phyloP scores from a whole-genome alignment of 1,139 yeast species.

The Zhuliangozyma blackwelliae region DNA sequence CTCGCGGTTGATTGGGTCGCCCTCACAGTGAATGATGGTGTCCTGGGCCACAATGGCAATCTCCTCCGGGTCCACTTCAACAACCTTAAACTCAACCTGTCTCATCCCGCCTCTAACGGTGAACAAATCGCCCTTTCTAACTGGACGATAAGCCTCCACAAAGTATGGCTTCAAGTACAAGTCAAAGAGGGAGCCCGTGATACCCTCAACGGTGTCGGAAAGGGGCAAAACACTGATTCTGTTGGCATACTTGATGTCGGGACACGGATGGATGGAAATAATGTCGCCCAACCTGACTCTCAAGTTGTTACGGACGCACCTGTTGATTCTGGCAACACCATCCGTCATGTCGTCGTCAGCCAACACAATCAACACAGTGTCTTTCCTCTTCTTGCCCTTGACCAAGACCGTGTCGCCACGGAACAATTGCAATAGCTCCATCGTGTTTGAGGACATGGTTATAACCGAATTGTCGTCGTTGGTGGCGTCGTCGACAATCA shows the following conservation, averaged over 20 bases:
- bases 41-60: slow-evolving; percentile 98
- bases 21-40: slow-evolving; percentile 97
- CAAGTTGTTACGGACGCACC: slow-evolving; percentile 93
- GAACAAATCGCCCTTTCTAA: slow-evolving; percentile 94
- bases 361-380: slow-evolving; percentile 93
- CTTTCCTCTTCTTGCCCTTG: slow-evolving; percentile 97
- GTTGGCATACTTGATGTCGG: slow-evolving; percentile 93
- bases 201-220: slow-evolving; percentile 97
- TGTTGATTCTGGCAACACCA: slow-evolving; percentile 89
- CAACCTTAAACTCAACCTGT: slow-evolving; percentile 97
- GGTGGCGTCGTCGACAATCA: slow-evolving; percentile 94
- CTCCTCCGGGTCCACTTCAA: slow-evolving; percentile 96
- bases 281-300: slow-evolving; percentile 93
- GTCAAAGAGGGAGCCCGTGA: slow-evolving; percentile 96
- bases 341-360: slow-evolving; percentile 97
- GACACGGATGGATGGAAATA: slow-evolving; percentile 89
- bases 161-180: slow-evolving; percentile 96
- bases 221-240: slow-evolving; percentile 95
- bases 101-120: slow-evolving; percentile 98
- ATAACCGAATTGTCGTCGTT: slow-evolving; percentile 96
- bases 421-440: slow-evolving; percentile 92
- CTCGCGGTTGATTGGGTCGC: slow-evolving; percentile 98
- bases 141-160: slow-evolving; percentile 98
- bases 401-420: slow-evolving; percentile 97
- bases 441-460: slow-evolving; percentile 89